A percentile compares a stretch with the other conserved stretches of the same genome.
Evolutionary conservation across 495 filamentous ascomycete genomes (phyloP).

Genomic region (Lineolata rhizophorae): DNA sequence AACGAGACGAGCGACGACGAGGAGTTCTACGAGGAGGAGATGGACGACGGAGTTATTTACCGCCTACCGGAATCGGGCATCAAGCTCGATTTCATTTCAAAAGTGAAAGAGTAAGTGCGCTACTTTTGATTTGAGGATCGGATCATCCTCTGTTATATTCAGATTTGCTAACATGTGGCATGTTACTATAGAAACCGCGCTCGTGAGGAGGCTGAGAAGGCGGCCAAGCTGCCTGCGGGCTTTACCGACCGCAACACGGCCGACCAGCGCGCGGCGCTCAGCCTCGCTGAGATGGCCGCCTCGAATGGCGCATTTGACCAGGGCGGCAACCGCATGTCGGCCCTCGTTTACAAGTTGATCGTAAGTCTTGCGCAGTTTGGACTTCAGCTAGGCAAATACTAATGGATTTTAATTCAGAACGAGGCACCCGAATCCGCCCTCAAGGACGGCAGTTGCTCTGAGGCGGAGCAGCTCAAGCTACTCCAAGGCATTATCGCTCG

Average conservation of each 20-base stretch:
- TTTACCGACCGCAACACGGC: constrained; percentile 13
- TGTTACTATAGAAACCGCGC: constrained; percentile 5
- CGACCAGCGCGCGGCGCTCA: constrained; percentile 33
- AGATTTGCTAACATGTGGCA: constrained; percentile 4
- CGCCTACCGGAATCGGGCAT: constrained; percentile 50
- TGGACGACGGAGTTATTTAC: constrained; percentile 35
- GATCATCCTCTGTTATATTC: too few relatives aligned
- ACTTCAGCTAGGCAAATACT: constrained; percentile 8
- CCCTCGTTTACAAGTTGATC: constrained; percentile 14
- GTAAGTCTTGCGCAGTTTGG: constrained; percentile 9
- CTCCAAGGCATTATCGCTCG: constrained; percentile 1
- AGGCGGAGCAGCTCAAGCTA: not conserved
- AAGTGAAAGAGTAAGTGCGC: constrained; percentile 16
- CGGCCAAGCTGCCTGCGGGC: constrained; percentile 4
- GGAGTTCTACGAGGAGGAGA: constrained; percentile 21
- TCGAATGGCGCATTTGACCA: constrained; percentile 15
- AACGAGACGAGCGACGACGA: constrained; percentile 38
- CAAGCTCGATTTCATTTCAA: constrained; percentile 55
- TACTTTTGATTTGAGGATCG: constrained; percentile 1
- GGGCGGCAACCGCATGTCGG: constrained; percentile 8
- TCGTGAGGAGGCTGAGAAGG: constrained; percentile 4
- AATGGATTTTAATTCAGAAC: constrained; percentile 15
- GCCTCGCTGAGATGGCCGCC: constrained; percentile 25
- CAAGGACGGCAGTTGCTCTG: not conserved
- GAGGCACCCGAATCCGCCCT: constrained; percentile 11